These are phyloP conservation scores for Coemansia sp. DNA, from an alignment of 192 early-diverging fungal genomes.

Conservation along the genomic window DNA sequence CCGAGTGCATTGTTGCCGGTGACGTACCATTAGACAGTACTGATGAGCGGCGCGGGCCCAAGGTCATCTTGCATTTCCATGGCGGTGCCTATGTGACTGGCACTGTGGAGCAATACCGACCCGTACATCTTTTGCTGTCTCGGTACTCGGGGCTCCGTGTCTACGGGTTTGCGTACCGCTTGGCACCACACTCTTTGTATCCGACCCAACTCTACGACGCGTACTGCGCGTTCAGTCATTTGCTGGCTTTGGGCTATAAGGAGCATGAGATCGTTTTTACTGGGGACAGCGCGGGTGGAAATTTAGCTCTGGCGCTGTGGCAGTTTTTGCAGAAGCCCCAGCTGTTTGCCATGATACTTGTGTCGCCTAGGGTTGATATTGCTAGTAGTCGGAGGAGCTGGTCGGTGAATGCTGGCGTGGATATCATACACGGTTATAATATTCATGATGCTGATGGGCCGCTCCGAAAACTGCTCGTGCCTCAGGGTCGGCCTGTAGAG, in stretches of 20 bases:
- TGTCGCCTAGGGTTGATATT: conserved; percentile 51
- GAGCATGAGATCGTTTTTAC: conserved; percentile 27
- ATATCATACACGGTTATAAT: conserved; percentile 14
- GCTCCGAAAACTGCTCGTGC: conserved; percentile 15
- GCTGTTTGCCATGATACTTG: conserved; percentile 10
- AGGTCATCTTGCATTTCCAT: conserved; percentile 68
- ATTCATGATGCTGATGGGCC: not conserved
- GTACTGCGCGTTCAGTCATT: conserved; percentile 70
- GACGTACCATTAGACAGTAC: not conserved
- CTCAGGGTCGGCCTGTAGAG: conserved; percentile 1
- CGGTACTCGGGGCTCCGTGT: conserved; percentile 40
- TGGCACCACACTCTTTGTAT: conserved; percentile 81
- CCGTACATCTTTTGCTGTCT: conserved; percentile 52
- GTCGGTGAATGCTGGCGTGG: conserved; percentile 9
- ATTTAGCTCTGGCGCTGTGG: conserved; percentile 45
- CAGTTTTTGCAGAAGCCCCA: conserved; percentile 10
- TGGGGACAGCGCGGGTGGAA: conserved; percentile 56
- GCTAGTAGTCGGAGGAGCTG: conserved; percentile 21
- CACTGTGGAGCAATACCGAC: conserved; percentile 41
- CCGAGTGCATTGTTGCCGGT: conserved; percentile 8
- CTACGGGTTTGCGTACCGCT: conserved; percentile 71
- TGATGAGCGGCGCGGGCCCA: not conserved
- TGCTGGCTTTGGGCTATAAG: conserved; percentile 36
- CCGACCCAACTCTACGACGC: conserved; percentile 84
- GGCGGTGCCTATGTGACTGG: conserved; percentile 71